Percentiles rank a stretch among this genome's conserved stretches.
Conservation (phyloP, 352 stramenopile genomes). For the Blastocystis sp. region DNA sequence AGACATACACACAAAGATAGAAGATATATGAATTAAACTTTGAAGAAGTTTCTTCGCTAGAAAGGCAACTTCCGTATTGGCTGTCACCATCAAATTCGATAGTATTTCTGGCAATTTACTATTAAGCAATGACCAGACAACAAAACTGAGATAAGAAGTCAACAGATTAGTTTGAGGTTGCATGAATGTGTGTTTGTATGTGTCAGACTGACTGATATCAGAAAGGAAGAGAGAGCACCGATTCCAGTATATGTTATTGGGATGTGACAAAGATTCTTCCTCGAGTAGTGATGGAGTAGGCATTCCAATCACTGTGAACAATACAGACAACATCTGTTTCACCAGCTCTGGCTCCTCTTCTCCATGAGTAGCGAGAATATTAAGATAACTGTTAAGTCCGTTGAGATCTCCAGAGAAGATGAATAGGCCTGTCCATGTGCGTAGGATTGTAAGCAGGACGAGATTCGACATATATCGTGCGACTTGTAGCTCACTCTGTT, state of each 20-base stretch:
- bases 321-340: slow-evolving; percentile 48
- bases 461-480: slow-evolving; percentile 47
- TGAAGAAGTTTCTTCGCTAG: slow-evolving; percentile 59
- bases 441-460: slow-evolving; percentile 38
- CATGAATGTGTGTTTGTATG: neutral
- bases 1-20: slow-evolving; percentile 32
- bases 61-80: slow-evolving; percentile 42
- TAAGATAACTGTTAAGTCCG: slow-evolving; percentile 55
- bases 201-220: neutral
- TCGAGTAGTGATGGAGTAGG: neutral
- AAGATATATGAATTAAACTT: slow-evolving; percentile 39
- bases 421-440: slow-evolving; percentile 47
- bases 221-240: slow-evolving; percentile 44
- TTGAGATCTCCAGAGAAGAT: slow-evolving; percentile 57
- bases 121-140: slow-evolving; percentile 62
- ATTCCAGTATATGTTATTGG: slow-evolving; percentile 46
- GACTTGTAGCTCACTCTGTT: neutral
- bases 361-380: slow-evolving; percentile 34
- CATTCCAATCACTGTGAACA: slow-evolving; percentile 58
- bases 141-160: slow-evolving; percentile 22
- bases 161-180: slow-evolving; percentile 34
- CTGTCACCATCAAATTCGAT: slow-evolving; percentile 35
- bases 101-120: slow-evolving; percentile 68
- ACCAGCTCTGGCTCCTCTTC: slow-evolving; percentile 46
- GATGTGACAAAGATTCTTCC: neutral